These are phyloP conservation scores for Melaleuca quinquenervia DNA, from an alignment of 345 rosid species.

Conservation along the genomic window DNA sequence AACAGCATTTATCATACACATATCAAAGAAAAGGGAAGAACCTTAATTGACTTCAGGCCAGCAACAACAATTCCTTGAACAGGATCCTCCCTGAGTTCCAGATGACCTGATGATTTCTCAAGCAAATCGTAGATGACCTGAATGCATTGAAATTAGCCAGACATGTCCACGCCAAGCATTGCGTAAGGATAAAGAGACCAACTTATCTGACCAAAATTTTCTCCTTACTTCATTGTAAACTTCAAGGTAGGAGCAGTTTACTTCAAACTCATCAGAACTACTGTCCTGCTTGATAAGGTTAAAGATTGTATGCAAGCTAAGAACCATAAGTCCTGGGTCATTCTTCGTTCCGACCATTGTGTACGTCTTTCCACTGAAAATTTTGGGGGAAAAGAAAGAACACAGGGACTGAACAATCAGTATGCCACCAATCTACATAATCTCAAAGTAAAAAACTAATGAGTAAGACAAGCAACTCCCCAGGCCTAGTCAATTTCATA, in stretches of 20 bases:
- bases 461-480: no score
- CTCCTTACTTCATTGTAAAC: conserved; percentile 82
- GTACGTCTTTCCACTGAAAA: conserved; percentile 80
- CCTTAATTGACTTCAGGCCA: conserved; percentile 87
- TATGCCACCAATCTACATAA: background rate
- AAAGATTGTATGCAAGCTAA: conserved; percentile 79
- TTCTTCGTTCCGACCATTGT: conserved; percentile 84
- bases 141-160: background rate
- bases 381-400: background rate
- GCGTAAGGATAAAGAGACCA: background rate
- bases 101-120: conserved; percentile 79
- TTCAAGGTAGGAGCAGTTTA: conserved; percentile 88
- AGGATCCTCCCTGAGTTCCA: conserved; percentile 99
- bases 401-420: background rate
- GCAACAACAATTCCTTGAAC: conserved; percentile 80
- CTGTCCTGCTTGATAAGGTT: conserved; percentile 57
- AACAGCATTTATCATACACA: background rate
- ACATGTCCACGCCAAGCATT: background rate
- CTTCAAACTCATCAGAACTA: conserved; percentile 68
- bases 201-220: background rate
- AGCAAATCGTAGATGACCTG: conserved; percentile 96
- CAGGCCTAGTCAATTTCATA: no score
- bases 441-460: background rate
- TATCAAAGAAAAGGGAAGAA: conserved; percentile 2
- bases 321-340: conserved; percentile 99